phyloP scores from a whole-genome alignment of 2,329 filamentous ascomycete species.

The Zarea fungicola region DNA sequence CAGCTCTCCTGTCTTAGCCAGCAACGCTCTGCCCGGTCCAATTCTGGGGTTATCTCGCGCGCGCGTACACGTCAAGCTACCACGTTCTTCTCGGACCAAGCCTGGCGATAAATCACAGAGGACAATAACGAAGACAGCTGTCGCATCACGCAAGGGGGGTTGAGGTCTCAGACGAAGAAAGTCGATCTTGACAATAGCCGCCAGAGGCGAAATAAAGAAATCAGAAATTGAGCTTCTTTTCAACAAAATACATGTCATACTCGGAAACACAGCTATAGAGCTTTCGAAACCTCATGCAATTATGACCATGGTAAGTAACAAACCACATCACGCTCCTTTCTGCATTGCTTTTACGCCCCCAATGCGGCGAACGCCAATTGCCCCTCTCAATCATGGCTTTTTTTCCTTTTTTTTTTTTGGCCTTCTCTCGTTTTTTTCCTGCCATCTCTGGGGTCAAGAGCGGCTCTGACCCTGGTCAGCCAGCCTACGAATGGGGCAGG shows the following conservation, averaged over 20 bases:
- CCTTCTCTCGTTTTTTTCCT: not conserved
- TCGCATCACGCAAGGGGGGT: too few species aligned
- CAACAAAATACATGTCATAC: not conserved
- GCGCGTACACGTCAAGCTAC: not conserved
- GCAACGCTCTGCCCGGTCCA: not conserved
- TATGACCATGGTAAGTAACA: conserved; percentile 7
- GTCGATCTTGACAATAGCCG: conserved; percentile 1
- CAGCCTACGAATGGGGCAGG: not conserved
- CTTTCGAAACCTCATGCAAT: not conserved
- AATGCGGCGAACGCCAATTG: not conserved
- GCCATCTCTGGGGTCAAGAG: not conserved
- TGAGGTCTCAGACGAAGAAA: not conserved
- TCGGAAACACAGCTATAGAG: not conserved
- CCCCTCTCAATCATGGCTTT: not conserved
- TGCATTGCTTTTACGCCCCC: conserved; percentile 1
- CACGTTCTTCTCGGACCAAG: not conserved
- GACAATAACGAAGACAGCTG: not conserved
- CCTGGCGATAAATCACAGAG: not conserved
- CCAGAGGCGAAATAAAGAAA: conserved; percentile 7
- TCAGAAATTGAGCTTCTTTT: not conserved
- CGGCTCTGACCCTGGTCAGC: not conserved
- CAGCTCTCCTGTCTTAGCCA: not conserved
- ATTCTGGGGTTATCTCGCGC: conserved; percentile 5
- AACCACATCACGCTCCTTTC: not conserved
- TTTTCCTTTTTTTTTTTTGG: not conserved